A percentile compares a stretch with the other conserved stretches of the same genome.
These are phyloP conservation scores for Ramularia endophylla DNA, from an alignment of 2,329 filamentous ascomycete genomes.

Conservation along the genomic window DNA sequence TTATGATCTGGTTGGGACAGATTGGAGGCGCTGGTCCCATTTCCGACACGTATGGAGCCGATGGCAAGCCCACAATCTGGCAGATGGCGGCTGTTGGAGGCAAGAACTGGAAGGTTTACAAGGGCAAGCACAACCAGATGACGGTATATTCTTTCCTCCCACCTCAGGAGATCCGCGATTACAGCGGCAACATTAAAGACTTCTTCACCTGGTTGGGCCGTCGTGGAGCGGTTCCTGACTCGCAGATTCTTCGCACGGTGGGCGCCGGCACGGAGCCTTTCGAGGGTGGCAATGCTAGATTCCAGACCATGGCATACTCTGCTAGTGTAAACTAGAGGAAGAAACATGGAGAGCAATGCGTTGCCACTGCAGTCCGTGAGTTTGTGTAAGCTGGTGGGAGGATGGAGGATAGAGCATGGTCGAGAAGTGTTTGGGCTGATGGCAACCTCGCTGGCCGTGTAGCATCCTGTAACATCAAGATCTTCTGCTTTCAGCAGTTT, in stretches of 20 bases:
- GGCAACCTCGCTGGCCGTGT: too few species aligned
- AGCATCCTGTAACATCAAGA: too few species aligned
- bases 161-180: slow-evolving; percentile 42
- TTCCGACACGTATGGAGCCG: slow-evolving; percentile 41
- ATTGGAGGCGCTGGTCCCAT: slow-evolving; percentile 55
- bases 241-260: slow-evolving; percentile 47
- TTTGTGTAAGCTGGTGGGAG: too few species aligned
- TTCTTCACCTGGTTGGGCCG: slow-evolving; percentile 53
- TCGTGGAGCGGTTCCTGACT: slow-evolving; percentile 41
- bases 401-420: too few species aligned
- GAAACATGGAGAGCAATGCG: too few species aligned
- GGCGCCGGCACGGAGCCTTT: slow-evolving; percentile 24
- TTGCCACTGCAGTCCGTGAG: too few species aligned
- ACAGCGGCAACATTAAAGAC: slow-evolving; percentile 51
- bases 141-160: slow-evolving; percentile 58
- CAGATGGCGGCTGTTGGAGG: slow-evolving; percentile 51
- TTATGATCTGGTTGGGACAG: slow-evolving; percentile 61
- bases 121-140: slow-evolving; percentile 53
- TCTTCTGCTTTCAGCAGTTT: too few species aligned
- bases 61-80: slow-evolving; percentile 34
- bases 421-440: too few species aligned
- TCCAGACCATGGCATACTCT: slow-evolving; percentile 16
- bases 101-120: slow-evolving; percentile 52
- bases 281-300: slow-evolving; percentile 14
- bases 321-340: too few species aligned